Conservation (phyloP, 2,329 filamentous ascomycete genomes). For the Penicillium sp. region DNA sequence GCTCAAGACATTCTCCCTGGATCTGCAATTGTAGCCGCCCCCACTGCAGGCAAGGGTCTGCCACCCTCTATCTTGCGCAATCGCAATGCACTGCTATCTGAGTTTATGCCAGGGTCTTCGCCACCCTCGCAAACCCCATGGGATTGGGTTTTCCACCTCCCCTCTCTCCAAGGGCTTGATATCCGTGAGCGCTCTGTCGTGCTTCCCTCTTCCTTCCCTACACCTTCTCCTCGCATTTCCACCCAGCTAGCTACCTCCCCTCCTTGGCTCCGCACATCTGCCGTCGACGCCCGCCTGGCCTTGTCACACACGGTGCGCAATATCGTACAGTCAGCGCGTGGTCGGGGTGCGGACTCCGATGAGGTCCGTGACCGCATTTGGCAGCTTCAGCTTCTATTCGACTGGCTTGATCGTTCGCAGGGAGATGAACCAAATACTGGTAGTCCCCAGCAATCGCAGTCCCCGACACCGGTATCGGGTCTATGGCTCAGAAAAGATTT, state of each 20-base stretch:
- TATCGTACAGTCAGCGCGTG: conserved; percentile 31
- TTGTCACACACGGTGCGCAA: conserved; percentile 54
- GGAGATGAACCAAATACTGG: conserved; percentile 8
- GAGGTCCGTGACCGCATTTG: conserved; percentile 58
- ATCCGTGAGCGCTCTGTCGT: conserved; percentile 66
- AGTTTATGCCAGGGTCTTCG: conserved; percentile 23
- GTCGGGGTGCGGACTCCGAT: conserved; percentile 37
- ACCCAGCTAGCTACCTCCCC: conserved; percentile 46
- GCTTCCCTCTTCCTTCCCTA: conserved; percentile 48
- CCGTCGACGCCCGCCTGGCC: conserved; percentile 70
- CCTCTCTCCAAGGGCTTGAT: conserved; percentile 55
- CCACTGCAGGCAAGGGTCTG: conserved; percentile 26
- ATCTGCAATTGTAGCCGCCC: conserved; percentile 20
- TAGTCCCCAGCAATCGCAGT: neutral
- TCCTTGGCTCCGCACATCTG: conserved; percentile 56
- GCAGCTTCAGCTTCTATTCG: conserved; percentile 64
- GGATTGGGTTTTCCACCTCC: conserved; percentile 72
- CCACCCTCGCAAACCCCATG: conserved; percentile 52
- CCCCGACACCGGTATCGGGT: conserved; percentile 22
- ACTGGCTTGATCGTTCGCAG: conserved; percentile 58
- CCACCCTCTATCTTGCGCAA: conserved; percentile 25
- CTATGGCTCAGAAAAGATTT: conserved; percentile 42
- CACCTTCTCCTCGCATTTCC: conserved; percentile 23
- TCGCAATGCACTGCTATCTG: conserved; percentile 23
- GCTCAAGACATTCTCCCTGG: conserved; percentile 46